Conservation (phyloP, 2,329 filamentous ascomycete species). For the Alternaria dauci region DNA sequence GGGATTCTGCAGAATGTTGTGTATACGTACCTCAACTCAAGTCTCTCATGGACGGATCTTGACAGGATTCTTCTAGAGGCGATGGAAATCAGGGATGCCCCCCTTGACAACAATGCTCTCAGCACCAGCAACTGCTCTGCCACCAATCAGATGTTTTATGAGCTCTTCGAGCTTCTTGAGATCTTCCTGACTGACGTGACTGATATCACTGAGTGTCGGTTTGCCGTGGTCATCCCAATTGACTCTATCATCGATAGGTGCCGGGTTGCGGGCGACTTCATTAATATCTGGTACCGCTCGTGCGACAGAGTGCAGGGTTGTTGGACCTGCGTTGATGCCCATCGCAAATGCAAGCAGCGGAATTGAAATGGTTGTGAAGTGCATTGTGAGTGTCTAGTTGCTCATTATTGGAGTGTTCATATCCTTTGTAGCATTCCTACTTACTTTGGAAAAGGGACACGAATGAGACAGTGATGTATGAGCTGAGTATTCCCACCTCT, state of each 20-base stretch:
- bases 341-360: slow-evolving; percentile 18
- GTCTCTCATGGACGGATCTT: not conserved
- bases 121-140: slow-evolving; percentile 2
- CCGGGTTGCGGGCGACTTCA: slow-evolving; percentile 27
- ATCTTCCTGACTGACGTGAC: slow-evolving; percentile 7
- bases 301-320: slow-evolving; percentile 7
- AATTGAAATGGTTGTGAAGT: slow-evolving; percentile 10
- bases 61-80: not conserved
- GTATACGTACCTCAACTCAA: not conserved
- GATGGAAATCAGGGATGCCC: not conserved
- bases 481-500: not conserved
- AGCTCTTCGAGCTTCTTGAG: slow-evolving; percentile 6
- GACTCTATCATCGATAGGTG: slow-evolving; percentile 23
- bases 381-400: slow-evolving; percentile 15
- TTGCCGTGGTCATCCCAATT: slow-evolving; percentile 14
- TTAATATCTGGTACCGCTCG: slow-evolving; percentile 23
- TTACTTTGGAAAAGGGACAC: not conserved
- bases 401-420: not conserved
- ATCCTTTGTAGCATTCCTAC: not conserved
- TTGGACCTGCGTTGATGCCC: slow-evolving; percentile 17
- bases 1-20: not conserved
- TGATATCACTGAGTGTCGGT: slow-evolving; percentile 5
- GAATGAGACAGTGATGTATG: not conserved
- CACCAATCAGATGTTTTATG: slow-evolving; percentile 4
- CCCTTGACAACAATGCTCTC: not conserved